phyloP scores from a whole-genome alignment of 2,329 filamentous ascomycete genomes.

The Helicocarpus griseus region DNA sequence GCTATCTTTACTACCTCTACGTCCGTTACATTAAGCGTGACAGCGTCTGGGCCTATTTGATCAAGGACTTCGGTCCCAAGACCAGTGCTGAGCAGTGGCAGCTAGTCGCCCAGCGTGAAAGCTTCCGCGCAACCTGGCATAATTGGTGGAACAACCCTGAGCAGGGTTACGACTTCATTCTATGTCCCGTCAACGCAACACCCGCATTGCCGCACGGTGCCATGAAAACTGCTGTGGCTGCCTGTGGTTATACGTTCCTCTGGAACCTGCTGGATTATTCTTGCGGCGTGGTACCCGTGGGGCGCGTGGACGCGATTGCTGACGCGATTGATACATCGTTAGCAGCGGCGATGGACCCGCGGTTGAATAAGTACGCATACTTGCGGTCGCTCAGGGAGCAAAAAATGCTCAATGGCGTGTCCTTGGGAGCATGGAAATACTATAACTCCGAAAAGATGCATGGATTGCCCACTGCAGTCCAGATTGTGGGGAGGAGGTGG shows the following conservation, averaged over 20 bases:
- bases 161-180: conserved; percentile 66
- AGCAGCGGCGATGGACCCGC: conserved; percentile 6
- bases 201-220: conserved; percentile 78
- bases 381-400: conserved; percentile 25
- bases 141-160: conserved; percentile 68
- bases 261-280: conserved; percentile 92
- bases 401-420: conserved; percentile 62
- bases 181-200: conserved; percentile 81
- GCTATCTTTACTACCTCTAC: conserved; percentile 81
- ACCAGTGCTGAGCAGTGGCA: conserved; percentile 72
- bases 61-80: conserved; percentile 65
- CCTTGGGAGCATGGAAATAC: conserved; percentile 71
- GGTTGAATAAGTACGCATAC: conserved; percentile 40
- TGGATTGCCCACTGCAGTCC: conserved; percentile 76
- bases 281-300: conserved; percentile 72
- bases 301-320: conserved; percentile 66
- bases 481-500: conserved; percentile 68
- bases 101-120: conserved; percentile 65
- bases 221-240: conserved; percentile 76
- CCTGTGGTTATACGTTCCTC: conserved; percentile 86
- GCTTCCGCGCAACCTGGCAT: conserved; percentile 68
- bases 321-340: conserved; percentile 46
- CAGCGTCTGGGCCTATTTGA: conserved; percentile 64
- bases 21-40: conserved; percentile 76
- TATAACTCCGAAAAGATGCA: conserved; percentile 79